Base-by-base conservation (phyloP, 1,284 basidiomycete species). In the Ustilago esculenta region DNA sequence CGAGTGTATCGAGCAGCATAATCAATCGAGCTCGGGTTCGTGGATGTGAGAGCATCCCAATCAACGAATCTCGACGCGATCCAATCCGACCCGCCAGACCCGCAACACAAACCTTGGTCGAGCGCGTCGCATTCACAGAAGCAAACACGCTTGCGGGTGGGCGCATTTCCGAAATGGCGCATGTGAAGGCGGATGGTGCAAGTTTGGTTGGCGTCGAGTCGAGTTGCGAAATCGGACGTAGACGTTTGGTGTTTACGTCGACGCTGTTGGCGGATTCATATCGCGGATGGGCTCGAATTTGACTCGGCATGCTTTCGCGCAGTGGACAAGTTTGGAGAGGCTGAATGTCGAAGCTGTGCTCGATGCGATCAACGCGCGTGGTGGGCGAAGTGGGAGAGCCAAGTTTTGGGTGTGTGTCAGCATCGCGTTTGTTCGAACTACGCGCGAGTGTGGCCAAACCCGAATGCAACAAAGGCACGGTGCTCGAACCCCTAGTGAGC, bases 401-500 rank as follows among this genome's bases (percentile, higher is more conserved):
- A 24, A 29, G 18, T 29, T 54, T 53, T 20, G 30, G 23, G 3
- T 58, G 55, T 12, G 15, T 14, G 20, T 50, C 53, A 12, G 17
- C 48, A 15, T 57, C 64, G 33, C 50, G 24, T 12, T 54, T 49
- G 39, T 48, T 56, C 7, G 55, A 35, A 23, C 52, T 44, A 20
- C 68, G 53, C 14, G 64, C 49, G 12, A 72, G 67, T 23, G 33
- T 56, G 25, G 48, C 64, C 20, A 72, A 57, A 11, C 75, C 64
- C 6, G 69, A 61, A 36, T 75, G 65, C 27, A 76, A 41, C 5
- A 73, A 48, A 11, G 75, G 75, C n/a, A 63, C 73, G 5, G 71
- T 43, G n/a, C 68, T 83, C 0, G 90, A 90, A 1, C 91, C 91
- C 7, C 92, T 87, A 3, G 92, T 94, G 47, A 94, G 84, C 7